These are phyloP conservation scores for Exserohilum rostratum DNA, from an alignment of 2,329 filamentous ascomycete genomes.

Conservation along the genomic window DNA sequence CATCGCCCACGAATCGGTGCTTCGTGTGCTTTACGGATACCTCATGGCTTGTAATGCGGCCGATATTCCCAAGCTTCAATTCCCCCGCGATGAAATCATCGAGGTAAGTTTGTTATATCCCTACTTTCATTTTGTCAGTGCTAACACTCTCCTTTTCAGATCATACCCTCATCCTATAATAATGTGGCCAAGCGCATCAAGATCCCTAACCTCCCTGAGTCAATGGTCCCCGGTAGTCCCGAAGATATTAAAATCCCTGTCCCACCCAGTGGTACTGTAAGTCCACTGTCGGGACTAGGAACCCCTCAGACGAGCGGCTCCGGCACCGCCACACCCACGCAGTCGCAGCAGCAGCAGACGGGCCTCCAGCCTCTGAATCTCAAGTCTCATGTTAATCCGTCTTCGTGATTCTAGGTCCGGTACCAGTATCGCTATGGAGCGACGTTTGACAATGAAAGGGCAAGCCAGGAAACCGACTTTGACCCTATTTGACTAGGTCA, in stretches of 20 bases:
- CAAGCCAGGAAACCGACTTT: conserved; percentile 29
- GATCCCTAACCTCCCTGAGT: conserved; percentile 71
- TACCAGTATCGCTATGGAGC: conserved; percentile 23
- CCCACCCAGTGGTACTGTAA: conserved; percentile 60
- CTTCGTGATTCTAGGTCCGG: conserved; percentile 10
- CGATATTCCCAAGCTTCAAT: conserved; percentile 90
- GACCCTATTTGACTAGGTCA: conserved; percentile 10
- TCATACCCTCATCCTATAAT: conserved; percentile 96
- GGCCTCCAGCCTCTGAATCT: conserved; percentile 8
- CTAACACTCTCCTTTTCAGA: conserved; percentile 53
- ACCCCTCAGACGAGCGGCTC: conserved; percentile 36
- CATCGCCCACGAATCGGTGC: conserved; percentile 96
- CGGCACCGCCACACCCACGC: conserved; percentile 8
- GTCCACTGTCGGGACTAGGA: conserved; percentile 51
- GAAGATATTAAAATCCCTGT: conserved; percentile 83
- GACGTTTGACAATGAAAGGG: conserved; percentile 31
- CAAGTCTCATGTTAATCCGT: conserved; percentile 13
- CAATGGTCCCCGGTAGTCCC: conserved; percentile 76
- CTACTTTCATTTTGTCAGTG: background rate
- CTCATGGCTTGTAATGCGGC: conserved; percentile 97
- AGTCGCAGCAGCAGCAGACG: background rate
- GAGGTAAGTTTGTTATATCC: conserved; percentile 62
- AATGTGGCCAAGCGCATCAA: conserved; percentile 92
- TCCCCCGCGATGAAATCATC: conserved; percentile 96
- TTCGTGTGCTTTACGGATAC: conserved; percentile 95